Conservation (phyloP, 2,329 filamentous ascomycete species). For the Alternaria ventricosa region DNA sequence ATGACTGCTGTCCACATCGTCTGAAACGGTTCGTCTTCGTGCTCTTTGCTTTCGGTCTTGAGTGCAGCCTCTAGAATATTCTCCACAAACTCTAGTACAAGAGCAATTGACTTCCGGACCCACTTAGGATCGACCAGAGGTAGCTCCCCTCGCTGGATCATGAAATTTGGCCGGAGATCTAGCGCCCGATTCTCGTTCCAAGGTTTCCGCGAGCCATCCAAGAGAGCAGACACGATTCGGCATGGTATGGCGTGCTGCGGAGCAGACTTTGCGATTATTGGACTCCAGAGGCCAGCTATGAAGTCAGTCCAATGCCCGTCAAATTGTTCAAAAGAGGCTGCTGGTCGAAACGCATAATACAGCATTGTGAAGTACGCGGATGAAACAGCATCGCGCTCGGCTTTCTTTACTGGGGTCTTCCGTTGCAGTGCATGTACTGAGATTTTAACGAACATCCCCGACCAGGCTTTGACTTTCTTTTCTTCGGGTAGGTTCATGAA, state of each 20-base stretch:
- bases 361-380: slow-evolving; percentile 70
- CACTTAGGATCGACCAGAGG: slow-evolving; percentile 84
- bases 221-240: slow-evolving; percentile 74
- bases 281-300: slow-evolving; percentile 68
- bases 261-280: slow-evolving; percentile 28
- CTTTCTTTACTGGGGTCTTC: slow-evolving; percentile 69
- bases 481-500: slow-evolving; percentile 39
- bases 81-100: slow-evolving; percentile 69
- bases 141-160: slow-evolving; percentile 71
- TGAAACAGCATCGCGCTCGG: slow-evolving; percentile 65
- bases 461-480: slow-evolving; percentile 56
- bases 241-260: slow-evolving; percentile 50
- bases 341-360: slow-evolving; percentile 67
- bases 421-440: slow-evolving; percentile 36
- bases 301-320: slow-evolving; percentile 81
- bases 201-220: slow-evolving; percentile 64
- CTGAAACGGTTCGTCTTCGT: slow-evolving; percentile 58
- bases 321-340: slow-evolving; percentile 67
- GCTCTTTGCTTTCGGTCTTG: slow-evolving; percentile 49
- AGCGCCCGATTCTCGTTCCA: slow-evolving; percentile 80
- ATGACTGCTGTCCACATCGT: slow-evolving; percentile 69
- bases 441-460: slow-evolving; percentile 38
- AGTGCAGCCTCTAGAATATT: slow-evolving; percentile 58
- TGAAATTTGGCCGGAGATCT: slow-evolving; percentile 56
- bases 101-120: slow-evolving; percentile 74